Evolutionary conservation across 2,329 filamentous ascomycete species (phyloP).

Genomic region (Hansfordia pulvinata): DNA sequence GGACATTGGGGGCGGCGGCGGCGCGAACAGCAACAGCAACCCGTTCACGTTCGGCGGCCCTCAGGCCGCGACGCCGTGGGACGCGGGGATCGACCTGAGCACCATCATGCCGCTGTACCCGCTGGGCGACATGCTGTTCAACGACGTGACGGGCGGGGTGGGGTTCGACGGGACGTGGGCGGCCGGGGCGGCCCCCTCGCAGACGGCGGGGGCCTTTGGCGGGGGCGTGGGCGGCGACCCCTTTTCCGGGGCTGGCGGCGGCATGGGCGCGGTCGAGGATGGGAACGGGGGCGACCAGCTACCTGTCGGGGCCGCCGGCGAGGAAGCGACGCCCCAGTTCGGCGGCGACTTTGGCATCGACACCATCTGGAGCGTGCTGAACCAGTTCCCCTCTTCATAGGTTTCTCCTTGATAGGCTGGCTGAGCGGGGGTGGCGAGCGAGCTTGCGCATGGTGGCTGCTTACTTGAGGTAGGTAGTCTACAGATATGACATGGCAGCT

Average conservation of each 20-base stretch:
- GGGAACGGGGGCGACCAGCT: constrained; percentile 1
- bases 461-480: no score
- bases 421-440: no score
- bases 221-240: constrained; percentile 2
- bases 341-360: constrained; percentile 40
- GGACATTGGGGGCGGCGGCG: constrained; percentile 1
- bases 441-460: no score
- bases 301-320: constrained; percentile 4
- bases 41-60: no score
- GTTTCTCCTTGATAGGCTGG: no score
- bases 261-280: not conserved
- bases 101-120: constrained; percentile 41
- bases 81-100: constrained; percentile 36
- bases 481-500: no score
- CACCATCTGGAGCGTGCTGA: constrained; percentile 42
- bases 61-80: no score
- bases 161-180: constrained; percentile 12
- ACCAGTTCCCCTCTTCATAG: constrained; percentile 33
- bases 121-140: constrained; percentile 41
- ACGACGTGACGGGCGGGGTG: constrained; percentile 34
- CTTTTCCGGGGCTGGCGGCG: not conserved
- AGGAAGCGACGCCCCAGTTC: constrained; percentile 31
- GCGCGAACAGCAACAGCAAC: constrained; percentile 2
- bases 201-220: constrained; percentile 3
- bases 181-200: constrained; percentile 9